phyloP scores from a whole-genome alignment of 768 basidiomycete species.

The Lactarius evosmus region DNA sequence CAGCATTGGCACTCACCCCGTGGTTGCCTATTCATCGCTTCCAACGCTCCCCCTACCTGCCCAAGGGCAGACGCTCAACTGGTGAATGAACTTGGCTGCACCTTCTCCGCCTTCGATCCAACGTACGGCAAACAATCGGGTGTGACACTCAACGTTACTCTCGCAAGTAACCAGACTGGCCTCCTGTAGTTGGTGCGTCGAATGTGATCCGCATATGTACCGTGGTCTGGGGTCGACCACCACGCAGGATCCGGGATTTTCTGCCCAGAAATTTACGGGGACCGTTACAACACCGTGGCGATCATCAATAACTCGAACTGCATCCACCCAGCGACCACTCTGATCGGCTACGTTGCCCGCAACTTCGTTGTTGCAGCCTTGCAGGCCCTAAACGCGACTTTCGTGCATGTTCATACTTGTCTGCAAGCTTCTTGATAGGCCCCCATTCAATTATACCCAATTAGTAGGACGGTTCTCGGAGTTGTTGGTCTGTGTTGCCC shows the following conservation, averaged over 20 bases:
- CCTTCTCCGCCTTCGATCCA: background rate
- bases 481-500: background rate
- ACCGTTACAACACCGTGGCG: slow-evolving; percentile 6
- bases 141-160: slow-evolving; percentile 1
- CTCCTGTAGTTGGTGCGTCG: slow-evolving; percentile 3
- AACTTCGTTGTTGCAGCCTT: slow-evolving; percentile 5
- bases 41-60: slow-evolving; percentile 5
- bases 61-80: background rate
- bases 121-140: slow-evolving; percentile 10
- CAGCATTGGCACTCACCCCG: background rate
- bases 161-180: background rate
- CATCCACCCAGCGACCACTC: slow-evolving; percentile 10
- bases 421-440: slow-evolving; percentile 7
- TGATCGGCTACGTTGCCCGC: slow-evolving; percentile 18
- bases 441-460: slow-evolving; percentile 12
- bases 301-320: slow-evolving; percentile 15
- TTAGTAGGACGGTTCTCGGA: slow-evolving; percentile 14
- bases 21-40: background rate
- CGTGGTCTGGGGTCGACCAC: background rate
- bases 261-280: slow-evolving; percentile 9
- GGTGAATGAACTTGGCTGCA: background rate
- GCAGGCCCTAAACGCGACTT: slow-evolving; percentile 16
- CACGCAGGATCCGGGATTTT: background rate
- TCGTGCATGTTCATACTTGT: slow-evolving; percentile 7
- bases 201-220: background rate